Evolutionary conservation across 495 filamentous ascomycete genomes (phyloP), one percentile per base, ranked within the genome.

Genomic region (Podospora pseudocomata): DNA sequence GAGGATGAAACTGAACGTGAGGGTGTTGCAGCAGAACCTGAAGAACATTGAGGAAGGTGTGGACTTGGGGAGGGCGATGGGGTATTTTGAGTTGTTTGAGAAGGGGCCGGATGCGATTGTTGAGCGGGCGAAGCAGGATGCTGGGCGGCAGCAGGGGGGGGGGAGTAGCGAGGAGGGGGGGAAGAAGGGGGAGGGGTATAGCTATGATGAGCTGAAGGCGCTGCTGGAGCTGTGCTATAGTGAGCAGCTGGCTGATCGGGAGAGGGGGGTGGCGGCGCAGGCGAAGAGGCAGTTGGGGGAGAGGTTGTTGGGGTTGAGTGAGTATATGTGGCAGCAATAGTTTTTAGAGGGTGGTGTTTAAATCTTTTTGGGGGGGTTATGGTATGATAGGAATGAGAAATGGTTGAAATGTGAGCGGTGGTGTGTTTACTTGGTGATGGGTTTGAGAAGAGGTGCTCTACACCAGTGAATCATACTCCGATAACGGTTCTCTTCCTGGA

Each of bases 11-110:
- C 85, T 97, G 32, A 96, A 98, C 74, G 92, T 98, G 59, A 83
- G 96, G 9, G 95, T 99, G 60, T 80, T 99, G 32, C 94, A 97
- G 74, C 96, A 98, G 72, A 97, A 97, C 70, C 85, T 99, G 64
- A 96, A 94, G 79, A 95, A 95, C 65, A 90, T 99, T 67, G 92
- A 92, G 75, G 80, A 86, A n/a, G 82, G 87, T 3, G 88, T 90
- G 4, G 84, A 86, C 44, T 85, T 98, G 49, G 83, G 84, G 0
- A 83, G 90, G 56, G 91, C 91, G 11, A 86, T 87, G 9, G 86
- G 86, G 56, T 98, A 91, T 79, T 95, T 90, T 68, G 87, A 91
- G 63, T 82, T 97, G 70, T 97, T 95, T 80, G 81, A 87, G 18
- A 83, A 86, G 66, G 95, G 95, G 0, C 85, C 92, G 2, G 90